phyloP scores from a whole-genome alignment of 140 eudicot species.

The Erigeron philadelphicus region DNA sequence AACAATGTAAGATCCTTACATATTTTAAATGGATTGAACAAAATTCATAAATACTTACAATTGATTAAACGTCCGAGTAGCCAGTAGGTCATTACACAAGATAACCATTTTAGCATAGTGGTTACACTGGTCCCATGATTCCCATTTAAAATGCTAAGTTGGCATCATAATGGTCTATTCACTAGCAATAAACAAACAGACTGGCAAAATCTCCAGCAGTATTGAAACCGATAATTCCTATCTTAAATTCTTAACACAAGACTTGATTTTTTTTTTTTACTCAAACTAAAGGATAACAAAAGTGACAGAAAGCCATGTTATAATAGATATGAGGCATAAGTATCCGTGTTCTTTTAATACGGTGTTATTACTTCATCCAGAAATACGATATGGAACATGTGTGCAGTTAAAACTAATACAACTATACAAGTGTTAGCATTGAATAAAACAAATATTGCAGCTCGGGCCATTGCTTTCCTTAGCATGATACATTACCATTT shows the following conservation, averaged over 20 bases:
- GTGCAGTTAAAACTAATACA: constrained; percentile 5
- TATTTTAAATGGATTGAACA: too few relatives aligned
- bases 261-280: background rate
- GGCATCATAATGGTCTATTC: background rate
- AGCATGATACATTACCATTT: background rate
- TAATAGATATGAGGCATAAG: background rate
- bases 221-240: background rate
- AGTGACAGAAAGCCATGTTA: background rate
- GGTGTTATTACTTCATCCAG: background rate
- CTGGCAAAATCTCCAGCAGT: background rate
- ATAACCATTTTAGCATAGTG: too few relatives aligned
- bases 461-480: background rate
- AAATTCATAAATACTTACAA: too few relatives aligned
- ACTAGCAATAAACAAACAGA: background rate
- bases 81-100: too few relatives aligned
- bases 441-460: background rate
- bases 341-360: constrained; percentile 2
- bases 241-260: background rate
- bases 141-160: background rate
- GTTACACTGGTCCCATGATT: too few relatives aligned
- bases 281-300: background rate
- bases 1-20: too few relatives aligned
- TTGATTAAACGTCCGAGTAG: too few relatives aligned
- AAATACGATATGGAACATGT: background rate
- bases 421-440: background rate